A percentile compares a stretch with the other conserved stretches of the same genome.
These are phyloP conservation scores for Penicillium ucsense DNA, from an alignment of 495 filamentous ascomycete genomes.

Conservation along the genomic window DNA sequence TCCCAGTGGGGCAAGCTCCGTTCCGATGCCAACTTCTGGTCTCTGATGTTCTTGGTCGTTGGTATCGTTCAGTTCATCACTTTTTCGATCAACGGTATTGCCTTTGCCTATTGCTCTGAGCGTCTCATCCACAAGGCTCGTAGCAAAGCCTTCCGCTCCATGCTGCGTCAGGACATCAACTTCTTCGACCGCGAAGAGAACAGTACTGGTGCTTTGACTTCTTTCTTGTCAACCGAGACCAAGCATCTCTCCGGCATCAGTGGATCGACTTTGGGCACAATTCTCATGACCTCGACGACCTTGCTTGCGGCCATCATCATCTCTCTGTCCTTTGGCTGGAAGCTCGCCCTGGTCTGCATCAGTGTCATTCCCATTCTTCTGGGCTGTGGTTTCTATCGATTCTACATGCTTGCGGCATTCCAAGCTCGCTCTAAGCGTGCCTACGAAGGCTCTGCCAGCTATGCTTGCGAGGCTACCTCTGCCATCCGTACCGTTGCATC, in stretches of 20 bases:
- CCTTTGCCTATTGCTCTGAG: constrained; percentile 80
- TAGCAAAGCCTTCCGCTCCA: constrained; percentile 69
- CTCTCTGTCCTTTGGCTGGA: constrained; percentile 71
- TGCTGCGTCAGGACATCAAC: constrained; percentile 85
- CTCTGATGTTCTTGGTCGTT: constrained; percentile 90
- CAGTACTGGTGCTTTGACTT: constrained; percentile 71
- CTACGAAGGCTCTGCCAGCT: constrained; percentile 66
- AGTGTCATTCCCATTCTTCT: constrained; percentile 70
- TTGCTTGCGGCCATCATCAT: constrained; percentile 59
- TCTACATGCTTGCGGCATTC: constrained; percentile 71
- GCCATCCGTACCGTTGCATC: constrained; percentile 92
- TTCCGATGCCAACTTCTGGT: constrained; percentile 77
- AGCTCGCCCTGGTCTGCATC: constrained; percentile 76
- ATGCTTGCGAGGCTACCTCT: constrained; percentile 82
- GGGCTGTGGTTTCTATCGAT: constrained; percentile 74
- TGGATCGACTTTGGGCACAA: constrained; percentile 70
- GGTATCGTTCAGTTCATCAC: constrained; percentile 66
- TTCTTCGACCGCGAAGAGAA: constrained; percentile 86
- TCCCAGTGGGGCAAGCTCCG: constrained; percentile 42
- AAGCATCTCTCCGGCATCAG: constrained; percentile 77
- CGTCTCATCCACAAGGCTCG: constrained; percentile 71
- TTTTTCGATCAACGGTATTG: constrained; percentile 56
- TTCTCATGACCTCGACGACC: constrained; percentile 67
- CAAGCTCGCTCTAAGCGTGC: constrained; percentile 59
- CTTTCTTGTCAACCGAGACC: constrained; percentile 77